Base-by-base conservation (phyloP, 371 early-diverging fungal genomes). In the Saksenaea oblongispora region DNA sequence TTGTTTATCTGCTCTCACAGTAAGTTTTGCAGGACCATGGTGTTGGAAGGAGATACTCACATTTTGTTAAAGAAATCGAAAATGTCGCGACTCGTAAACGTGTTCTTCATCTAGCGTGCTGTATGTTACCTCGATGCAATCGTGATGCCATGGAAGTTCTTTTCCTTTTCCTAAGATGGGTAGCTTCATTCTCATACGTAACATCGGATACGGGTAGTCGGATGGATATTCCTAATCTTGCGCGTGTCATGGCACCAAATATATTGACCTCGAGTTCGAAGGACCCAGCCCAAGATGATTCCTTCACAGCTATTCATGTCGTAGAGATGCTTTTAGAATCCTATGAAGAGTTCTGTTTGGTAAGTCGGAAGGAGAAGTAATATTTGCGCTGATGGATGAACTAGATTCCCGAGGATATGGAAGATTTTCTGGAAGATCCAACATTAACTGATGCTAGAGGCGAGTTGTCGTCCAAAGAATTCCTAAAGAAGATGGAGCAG, bases 201-300 rank as follows among this genome's bases (percentile, higher is more conserved):
- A 87, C 89, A 44, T 90, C 87, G 37, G 88, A 86, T 59, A 81
- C 85, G 1, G 96, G 96, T 27, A 95, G 93, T 66, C 91, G 90
- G 68, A 98, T 98, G 98, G 93, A 94, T 71, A 76, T 93, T n/a
- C 86, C 89, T 54, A 98, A 97, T 65, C 74, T 98, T 44, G 96
- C 98, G 0, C 93, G 94, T 0, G 95, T 98, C 1, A 91, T 98
- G 56, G 90, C 97, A 9, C 98, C 98, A 15, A 98, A 95, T 65
- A 89, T 98, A 37, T 76, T 97, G 44, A 93, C 92, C 56, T 87
- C 91, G 14, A 93, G 92, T 58, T 83, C 83, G 54, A 92, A 93
- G 69, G 94, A 92, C 67, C 91, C 93, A 11, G 76, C 85, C 18
- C 89, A 91, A 56, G 91, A 91, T 62, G 92, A 93, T 37, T 79